Conservation (phyloP, 306 rosid species). For the Adenanthera pavonina region DNA sequence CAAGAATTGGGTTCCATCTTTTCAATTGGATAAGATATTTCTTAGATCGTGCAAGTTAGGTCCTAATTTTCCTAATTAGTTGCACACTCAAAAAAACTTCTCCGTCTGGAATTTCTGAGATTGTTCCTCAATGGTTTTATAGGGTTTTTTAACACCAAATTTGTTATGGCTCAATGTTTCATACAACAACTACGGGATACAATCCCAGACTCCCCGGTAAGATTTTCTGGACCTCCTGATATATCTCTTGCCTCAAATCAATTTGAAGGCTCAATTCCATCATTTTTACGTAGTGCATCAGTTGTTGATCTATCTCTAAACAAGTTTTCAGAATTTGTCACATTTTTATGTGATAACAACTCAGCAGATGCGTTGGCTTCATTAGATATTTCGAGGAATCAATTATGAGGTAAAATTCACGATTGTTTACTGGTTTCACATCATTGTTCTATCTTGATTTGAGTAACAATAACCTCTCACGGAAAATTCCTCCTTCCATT, state of each 20-base stretch:
- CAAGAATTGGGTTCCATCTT: constrained; percentile 10
- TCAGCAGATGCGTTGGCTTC: not conserved
- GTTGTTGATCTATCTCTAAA: constrained; percentile 26
- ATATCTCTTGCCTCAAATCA: constrained; percentile 3
- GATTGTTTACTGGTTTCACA: constrained; percentile 32
- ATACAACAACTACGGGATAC: constrained; percentile 23
- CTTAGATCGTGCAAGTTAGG: constrained; percentile 30
- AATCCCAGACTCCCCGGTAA: constrained; percentile 14
- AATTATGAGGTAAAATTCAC: constrained; percentile 9
- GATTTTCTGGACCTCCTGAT: not conserved
- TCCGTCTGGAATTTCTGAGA: not conserved
- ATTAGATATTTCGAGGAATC: constrained; percentile 25
- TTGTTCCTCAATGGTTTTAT: constrained; percentile 34
- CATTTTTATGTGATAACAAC: constrained; percentile 18
- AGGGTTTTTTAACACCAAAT: not conserved
- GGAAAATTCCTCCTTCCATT: constrained; percentile 25
- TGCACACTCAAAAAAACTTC: constrained; percentile 3
- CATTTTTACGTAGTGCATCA: not conserved
- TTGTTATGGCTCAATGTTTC: constrained; percentile 9
- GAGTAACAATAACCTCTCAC: constrained; percentile 32
- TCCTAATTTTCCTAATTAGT: constrained; percentile 32
- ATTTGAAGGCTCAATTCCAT: constrained; percentile 35
- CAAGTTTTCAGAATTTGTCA: constrained; percentile 10
- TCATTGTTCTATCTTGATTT: constrained; percentile 35
- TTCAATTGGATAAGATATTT: not conserved